These are phyloP conservation scores for Plectosphaerella plurivora DNA, from an alignment of 2,329 filamentous ascomycete species.

Conservation along the genomic window DNA sequence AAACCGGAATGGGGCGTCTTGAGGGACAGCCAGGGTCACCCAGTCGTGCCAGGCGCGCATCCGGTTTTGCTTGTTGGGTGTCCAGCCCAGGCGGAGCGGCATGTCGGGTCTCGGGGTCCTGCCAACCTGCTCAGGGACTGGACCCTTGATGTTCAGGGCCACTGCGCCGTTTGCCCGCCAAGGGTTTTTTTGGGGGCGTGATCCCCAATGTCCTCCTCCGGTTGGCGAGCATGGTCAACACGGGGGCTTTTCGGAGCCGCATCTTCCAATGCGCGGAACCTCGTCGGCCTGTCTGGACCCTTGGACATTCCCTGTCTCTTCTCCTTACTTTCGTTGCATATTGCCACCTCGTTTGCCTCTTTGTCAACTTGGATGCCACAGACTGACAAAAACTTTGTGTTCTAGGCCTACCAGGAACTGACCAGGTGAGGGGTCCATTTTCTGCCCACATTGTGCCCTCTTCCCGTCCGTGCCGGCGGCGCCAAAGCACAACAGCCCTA, in stretches of 20 bases:
- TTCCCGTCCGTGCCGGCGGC: too few relatives aligned
- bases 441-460: neutral
- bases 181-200: neutral
- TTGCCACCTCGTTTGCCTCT: neutral
- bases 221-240: too few relatives aligned
- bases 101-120: too few relatives aligned
- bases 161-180: neutral
- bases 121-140: neutral
- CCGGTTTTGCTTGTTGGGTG: too few relatives aligned
- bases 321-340: neutral
- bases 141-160: neutral
- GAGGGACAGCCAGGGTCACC: too few relatives aligned
- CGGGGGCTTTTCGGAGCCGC: too few relatives aligned
- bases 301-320: neutral
- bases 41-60: too few relatives aligned
- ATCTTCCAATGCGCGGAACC: too few relatives aligned
- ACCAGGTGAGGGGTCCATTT: constrained; percentile 20
- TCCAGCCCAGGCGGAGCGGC: too few relatives aligned
- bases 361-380: neutral
- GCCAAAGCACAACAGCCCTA: too few relatives aligned
- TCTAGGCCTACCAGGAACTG: constrained; percentile 32
- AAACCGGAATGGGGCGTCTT: too few relatives aligned
- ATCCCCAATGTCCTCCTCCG: neutral
- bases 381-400: constrained; percentile 16
- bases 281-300: too few relatives aligned